A percentile compares a stretch with the other conserved stretches of the same genome.
Conservation (phyloP, 768 basidiomycete genomes). For the Boletellus ananiceps region DNA sequence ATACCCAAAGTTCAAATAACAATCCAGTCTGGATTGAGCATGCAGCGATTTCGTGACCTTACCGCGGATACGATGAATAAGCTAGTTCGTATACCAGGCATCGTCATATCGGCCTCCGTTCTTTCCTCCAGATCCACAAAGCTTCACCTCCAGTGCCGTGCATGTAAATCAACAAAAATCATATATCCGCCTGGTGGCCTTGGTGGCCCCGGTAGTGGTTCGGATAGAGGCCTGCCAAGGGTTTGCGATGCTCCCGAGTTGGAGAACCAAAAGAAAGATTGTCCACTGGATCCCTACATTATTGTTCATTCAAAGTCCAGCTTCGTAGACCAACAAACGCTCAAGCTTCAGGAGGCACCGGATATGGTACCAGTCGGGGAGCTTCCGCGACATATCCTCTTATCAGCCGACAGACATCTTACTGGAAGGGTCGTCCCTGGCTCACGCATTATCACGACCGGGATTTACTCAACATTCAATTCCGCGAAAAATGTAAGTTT, state of each 20-base stretch:
- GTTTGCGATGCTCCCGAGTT: slow-evolving; percentile 77
- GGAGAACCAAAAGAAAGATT: slow-evolving; percentile 88
- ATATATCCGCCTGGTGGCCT: slow-evolving; percentile 75
- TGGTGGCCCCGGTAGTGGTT: slow-evolving; percentile 84
- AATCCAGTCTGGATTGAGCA: slow-evolving; percentile 83
- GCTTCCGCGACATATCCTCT: slow-evolving; percentile 88
- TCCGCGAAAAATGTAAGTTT: slow-evolving; percentile 72
- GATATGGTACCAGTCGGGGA: slow-evolving; percentile 99
- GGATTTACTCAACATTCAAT: slow-evolving; percentile 95
- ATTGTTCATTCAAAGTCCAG: slow-evolving; percentile 92
- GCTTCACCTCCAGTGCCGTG: slow-evolving; percentile 88
- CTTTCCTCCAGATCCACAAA: slow-evolving; percentile 91
- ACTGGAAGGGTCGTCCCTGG: slow-evolving; percentile 94
- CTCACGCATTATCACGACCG: slow-evolving; percentile 91
- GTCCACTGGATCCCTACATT: slow-evolving; percentile 92
- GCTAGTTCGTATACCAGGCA: slow-evolving; percentile 94
- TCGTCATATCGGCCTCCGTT: slow-evolving; percentile 95
- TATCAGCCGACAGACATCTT: slow-evolving; percentile 87
- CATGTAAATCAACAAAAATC: slow-evolving; percentile 75
- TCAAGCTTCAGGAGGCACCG: slow-evolving; percentile 97
- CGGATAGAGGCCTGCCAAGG: slow-evolving; percentile 80
- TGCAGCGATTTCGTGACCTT: slow-evolving; percentile 91
- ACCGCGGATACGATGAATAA: slow-evolving; percentile 93
- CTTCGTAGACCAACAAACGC: slow-evolving; percentile 92
- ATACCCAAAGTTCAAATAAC: slow-evolving; percentile 82